A percentile compares a stretch with the other conserved stretches of the same genome.
Conservation (phyloP, 495 filamentous ascomycete species). For the Durotheca rogersii region DNA sequence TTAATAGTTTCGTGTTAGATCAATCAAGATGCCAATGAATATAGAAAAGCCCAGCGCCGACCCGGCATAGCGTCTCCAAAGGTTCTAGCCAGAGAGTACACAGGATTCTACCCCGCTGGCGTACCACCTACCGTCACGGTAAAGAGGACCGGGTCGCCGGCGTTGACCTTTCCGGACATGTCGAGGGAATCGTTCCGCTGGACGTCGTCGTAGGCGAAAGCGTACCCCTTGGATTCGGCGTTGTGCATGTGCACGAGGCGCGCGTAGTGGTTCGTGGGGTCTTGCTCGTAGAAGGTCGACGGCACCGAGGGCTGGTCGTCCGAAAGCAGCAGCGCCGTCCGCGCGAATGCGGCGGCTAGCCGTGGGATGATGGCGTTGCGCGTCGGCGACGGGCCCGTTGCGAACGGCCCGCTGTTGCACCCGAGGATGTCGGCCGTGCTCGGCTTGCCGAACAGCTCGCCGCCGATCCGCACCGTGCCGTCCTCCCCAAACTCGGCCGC, state of each 20-base stretch:
- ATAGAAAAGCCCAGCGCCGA: too few species aligned
- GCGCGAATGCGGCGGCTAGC: conserved; percentile 68
- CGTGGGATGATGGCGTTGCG: conserved; percentile 64
- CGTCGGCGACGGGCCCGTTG: conserved; percentile 51
- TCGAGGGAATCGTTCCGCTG: conserved; percentile 59
- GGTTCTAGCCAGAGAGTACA: not conserved
- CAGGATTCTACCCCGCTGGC: not conserved
- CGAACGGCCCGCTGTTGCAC: conserved; percentile 71
- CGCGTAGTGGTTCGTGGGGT: conserved; percentile 71
- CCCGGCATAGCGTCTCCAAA: not conserved
- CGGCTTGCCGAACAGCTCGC: conserved; percentile 58
- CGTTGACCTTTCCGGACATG: conserved; percentile 66
- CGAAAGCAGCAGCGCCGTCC: conserved; percentile 57
- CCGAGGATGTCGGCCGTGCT: conserved; percentile 67
- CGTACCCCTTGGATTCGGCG: conserved; percentile 68
- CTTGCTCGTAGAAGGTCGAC: conserved; percentile 55
- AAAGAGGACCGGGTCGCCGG: conserved; percentile 58
- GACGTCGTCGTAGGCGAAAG: conserved; percentile 82
- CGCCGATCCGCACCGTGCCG: conserved; percentile 39
- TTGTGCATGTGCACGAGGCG: conserved; percentile 66
- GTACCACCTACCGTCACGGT: conserved; percentile 67
- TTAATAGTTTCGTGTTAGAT: too few species aligned
- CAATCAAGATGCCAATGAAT: too few species aligned
- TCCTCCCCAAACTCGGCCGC: conserved; percentile 20
- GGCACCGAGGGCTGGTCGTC: conserved; percentile 54